Base-by-base conservation (phyloP, 306 rosid species). In the Malus sieversii region DNA sequence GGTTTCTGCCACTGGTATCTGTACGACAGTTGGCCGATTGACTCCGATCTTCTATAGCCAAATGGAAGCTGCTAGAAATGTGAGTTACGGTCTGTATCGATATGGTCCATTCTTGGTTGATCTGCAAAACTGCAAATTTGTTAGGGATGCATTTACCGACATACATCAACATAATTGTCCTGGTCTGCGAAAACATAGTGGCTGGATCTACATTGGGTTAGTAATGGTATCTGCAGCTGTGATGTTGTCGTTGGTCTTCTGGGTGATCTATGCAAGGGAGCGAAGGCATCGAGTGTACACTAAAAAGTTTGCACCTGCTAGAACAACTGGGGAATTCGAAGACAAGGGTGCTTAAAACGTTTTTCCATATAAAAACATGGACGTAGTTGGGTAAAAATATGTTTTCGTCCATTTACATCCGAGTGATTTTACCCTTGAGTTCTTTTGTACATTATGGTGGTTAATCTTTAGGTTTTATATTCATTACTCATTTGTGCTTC, bases 231-330 rank as follows among this genome's bases (percentile, higher is more conserved):
- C 98, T 70, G 82, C 70, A 0, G 90, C 91, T 11, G 96, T 89
- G 20, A 90, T 92, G 93, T 45, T 87, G 57, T 94, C 92, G 0
- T 45, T 95, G 80, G 71, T 91, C 60, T 85, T 88, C 67, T 93
- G 93, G 90, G 89, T 89, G 45, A 85, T 90, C 79, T 89, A 81
- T 46, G 90, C 87, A 55, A 84, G 95, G 78, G 87, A 94, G 73
- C 78, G 86, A 27, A 70, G 82, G 16, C 92, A 95, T 42, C 97
- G 99, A 0, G 91, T 88, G 27, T 95, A 92, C 75, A 85, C 97
- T 0, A 92, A 90, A 59, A 83, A 85, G 79, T 75, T 71, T 77
- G 20, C n/a, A 30, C 2, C 55, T 51, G 16, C 55, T 15, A 66
- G 59, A 45, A 6, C 30, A 30, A 10, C 45, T 1, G 70, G 32